These are phyloP conservation scores for Aspergillus luchuensis DNA, from an alignment of 2,329 filamentous ascomycete species.

Conservation along the genomic window DNA sequence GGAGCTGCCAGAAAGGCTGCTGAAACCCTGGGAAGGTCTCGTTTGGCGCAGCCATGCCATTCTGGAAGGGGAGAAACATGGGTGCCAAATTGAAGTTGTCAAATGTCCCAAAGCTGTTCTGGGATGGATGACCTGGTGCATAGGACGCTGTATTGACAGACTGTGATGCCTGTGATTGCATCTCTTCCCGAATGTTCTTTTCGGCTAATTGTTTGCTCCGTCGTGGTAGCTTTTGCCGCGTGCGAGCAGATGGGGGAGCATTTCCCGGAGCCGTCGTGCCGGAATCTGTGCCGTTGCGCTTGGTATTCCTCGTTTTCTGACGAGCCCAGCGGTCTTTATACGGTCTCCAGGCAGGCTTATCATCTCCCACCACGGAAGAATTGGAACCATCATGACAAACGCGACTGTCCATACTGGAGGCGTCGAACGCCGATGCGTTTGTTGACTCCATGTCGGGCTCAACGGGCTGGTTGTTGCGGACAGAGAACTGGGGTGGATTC, in stretches of 20 bases:
- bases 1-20: slow-evolving; percentile 10
- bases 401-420: slow-evolving; percentile 9
- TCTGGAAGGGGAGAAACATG: slow-evolving; percentile 7
- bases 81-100: slow-evolving; percentile 15
- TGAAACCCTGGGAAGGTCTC: slow-evolving; percentile 3
- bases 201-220: background rate
- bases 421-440: slow-evolving; percentile 1
- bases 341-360: slow-evolving; percentile 21
- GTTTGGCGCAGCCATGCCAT: background rate
- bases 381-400: background rate
- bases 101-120: background rate
- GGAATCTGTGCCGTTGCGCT: background rate
- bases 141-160: background rate
- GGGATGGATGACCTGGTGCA: background rate
- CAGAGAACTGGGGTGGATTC: background rate
- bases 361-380: background rate
- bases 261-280: background rate
- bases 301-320: slow-evolving; percentile 15
- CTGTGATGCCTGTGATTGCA: background rate
- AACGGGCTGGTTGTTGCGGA: background rate
- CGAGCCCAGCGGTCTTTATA: slow-evolving; percentile 20
- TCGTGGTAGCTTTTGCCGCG: background rate
- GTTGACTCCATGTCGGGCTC: slow-evolving; percentile 10
- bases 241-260: background rate
- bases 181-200: background rate